A percentile compares a stretch with the other conserved stretches of the same genome.
phyloP scores from a whole-genome alignment of 371 early-diverging fungal genomes.

The Entomophthora muscae region DNA sequence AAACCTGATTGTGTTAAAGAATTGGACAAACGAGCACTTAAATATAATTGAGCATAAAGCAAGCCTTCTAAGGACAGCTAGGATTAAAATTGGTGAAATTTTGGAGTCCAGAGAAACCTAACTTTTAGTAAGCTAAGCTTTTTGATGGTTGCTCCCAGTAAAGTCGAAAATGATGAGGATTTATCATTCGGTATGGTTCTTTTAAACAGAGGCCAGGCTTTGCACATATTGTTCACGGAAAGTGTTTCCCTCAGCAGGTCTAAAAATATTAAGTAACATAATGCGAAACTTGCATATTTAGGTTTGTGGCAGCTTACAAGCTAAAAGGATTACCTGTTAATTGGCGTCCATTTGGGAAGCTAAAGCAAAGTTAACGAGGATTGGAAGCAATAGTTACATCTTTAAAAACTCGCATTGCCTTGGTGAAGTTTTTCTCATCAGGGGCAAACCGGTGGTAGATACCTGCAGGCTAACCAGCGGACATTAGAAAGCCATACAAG shows the following conservation, averaged over 20 bases:
- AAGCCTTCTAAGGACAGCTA: too few relatives aligned
- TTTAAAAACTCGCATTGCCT: constrained; percentile 84
- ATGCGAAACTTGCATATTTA: not conserved
- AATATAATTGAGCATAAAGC: too few relatives aligned
- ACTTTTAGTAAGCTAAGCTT: too few relatives aligned
- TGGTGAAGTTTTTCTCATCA: constrained; percentile 66
- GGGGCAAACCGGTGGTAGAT: constrained; percentile 91
- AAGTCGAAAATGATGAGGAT: too few relatives aligned
- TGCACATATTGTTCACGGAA: constrained; percentile 18
- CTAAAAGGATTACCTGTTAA: constrained; percentile 45
- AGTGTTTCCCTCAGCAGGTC: constrained; percentile 21
- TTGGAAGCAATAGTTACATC: constrained; percentile 21
- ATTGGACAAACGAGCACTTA: too few relatives aligned
- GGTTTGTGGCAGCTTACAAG: not conserved
- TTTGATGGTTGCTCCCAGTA: not conserved
- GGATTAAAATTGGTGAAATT: not conserved
- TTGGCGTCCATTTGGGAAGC: constrained; percentile 83
- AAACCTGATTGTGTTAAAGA: too few relatives aligned
- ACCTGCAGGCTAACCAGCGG: constrained; percentile 56
- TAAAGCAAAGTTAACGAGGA: constrained; percentile 1
- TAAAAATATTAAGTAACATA: constrained; percentile 6
- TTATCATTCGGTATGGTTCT: too few relatives aligned
- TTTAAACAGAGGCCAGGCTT: too few relatives aligned
- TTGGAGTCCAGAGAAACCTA: not conserved
- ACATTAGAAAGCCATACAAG: not conserved